phyloP scores from a whole-genome alignment of 164 flowering plant genomes.

The Umbellularia californica region DNA sequence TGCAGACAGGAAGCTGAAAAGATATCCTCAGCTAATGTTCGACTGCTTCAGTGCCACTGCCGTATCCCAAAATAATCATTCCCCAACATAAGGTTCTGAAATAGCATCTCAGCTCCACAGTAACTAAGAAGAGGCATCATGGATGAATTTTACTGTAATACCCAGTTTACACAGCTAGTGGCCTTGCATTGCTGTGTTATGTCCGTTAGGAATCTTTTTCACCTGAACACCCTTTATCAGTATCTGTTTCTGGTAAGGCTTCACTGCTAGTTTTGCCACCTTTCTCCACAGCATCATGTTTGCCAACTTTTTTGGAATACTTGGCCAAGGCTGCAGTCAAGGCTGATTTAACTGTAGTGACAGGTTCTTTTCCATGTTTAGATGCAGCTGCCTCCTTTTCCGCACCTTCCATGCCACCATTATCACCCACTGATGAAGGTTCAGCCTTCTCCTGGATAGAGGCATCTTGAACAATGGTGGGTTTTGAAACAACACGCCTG shows the following conservation, averaged over 20 bases:
- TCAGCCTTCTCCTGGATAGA: constrained; percentile 23
- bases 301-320: constrained; percentile 49
- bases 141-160: not conserved
- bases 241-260: not conserved
- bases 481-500: constrained; percentile 55
- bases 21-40: no score
- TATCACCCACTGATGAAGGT: constrained; percentile 14
- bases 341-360: constrained; percentile 60
- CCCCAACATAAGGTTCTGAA: not conserved
- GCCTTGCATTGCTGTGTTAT: not conserved
- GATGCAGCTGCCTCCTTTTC: constrained; percentile 15
- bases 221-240: not conserved
- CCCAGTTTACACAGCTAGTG: not conserved
- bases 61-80: not conserved
- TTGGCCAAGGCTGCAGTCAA: constrained; percentile 69
- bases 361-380: constrained; percentile 49
- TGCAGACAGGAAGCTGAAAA: no score
- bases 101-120: not conserved
- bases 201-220: not conserved
- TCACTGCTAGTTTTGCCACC: constrained; percentile 23
- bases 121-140: no score
- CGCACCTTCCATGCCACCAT: not conserved
- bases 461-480: constrained; percentile 34
- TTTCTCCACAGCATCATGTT: constrained; percentile 7
- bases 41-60: not conserved